phyloP scores from a whole-genome alignment of 495 filamentous ascomycete genomes.

The Xylaria bambusicola region DNA sequence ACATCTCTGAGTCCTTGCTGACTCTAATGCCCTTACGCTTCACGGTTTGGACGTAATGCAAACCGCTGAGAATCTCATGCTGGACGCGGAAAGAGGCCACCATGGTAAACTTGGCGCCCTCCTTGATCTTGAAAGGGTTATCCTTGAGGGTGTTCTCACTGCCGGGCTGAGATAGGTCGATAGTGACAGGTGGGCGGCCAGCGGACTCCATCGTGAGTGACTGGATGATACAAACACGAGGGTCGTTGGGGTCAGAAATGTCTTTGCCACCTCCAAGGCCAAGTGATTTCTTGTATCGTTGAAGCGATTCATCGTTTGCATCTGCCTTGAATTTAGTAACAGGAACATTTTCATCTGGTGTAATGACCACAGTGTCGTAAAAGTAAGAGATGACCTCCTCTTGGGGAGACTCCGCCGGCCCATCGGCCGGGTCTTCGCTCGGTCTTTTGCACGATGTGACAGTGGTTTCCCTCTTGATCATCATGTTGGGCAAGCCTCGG shows the following conservation, averaged over 20 bases:
- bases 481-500: constrained; percentile 23
- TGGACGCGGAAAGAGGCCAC: constrained; percentile 91
- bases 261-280: constrained; percentile 68
- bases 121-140: constrained; percentile 95
- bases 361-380: constrained; percentile 7
- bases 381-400: constrained; percentile 11
- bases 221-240: constrained; percentile 84
- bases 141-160: constrained; percentile 73
- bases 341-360: constrained; percentile 13
- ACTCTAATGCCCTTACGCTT: constrained; percentile 83
- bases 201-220: constrained; percentile 80
- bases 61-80: constrained; percentile 88
- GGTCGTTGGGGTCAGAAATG: constrained; percentile 72
- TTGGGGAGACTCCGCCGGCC: neutral
- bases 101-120: constrained; percentile 89
- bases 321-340: constrained; percentile 42
- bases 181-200: constrained; percentile 78
- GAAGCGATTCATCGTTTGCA: constrained; percentile 83
- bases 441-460: neutral
- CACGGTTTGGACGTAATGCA: constrained; percentile 92
- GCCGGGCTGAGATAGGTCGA: constrained; percentile 70
- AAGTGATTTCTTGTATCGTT: constrained; percentile 95
- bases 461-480: constrained; percentile 8
- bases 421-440: neutral
- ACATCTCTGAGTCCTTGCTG: constrained; percentile 94